Evolutionary conservation across 2,329 filamentous ascomycete genomes (phyloP).

Genomic region (Colletotrichum paranaense): DNA sequence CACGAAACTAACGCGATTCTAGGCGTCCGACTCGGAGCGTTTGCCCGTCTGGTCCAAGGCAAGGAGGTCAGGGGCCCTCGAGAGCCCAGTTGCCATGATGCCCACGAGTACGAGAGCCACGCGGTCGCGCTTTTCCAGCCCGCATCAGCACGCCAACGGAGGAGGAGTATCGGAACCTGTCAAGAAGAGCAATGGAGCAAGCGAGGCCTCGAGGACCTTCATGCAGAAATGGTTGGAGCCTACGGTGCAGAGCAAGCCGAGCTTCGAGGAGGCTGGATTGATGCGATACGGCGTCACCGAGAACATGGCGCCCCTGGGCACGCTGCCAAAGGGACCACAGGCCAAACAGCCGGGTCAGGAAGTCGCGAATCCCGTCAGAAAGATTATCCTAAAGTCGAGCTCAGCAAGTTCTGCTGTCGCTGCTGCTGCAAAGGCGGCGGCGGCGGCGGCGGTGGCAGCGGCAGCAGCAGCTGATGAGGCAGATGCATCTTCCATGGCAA

Average conservation of each 20-base stretch:
- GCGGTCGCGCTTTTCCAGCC: slow-evolving; percentile 69
- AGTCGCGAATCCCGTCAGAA: slow-evolving; percentile 47
- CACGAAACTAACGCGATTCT: slow-evolving; percentile 31
- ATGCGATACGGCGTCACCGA: slow-evolving; percentile 81
- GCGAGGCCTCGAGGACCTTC: slow-evolving; percentile 56
- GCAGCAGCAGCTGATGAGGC: slow-evolving; percentile 7
- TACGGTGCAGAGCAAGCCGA: slow-evolving; percentile 70
- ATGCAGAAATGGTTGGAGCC: slow-evolving; percentile 71
- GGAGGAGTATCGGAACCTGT: slow-evolving; percentile 28
- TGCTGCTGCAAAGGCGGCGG: background rate
- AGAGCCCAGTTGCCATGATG: slow-evolving; percentile 45
- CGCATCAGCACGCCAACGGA: slow-evolving; percentile 50
- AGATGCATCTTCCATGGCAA: slow-evolving; percentile 13
- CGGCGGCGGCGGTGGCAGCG: slow-evolving; percentile 21
- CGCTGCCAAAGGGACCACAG: slow-evolving; percentile 71
- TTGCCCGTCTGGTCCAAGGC: slow-evolving; percentile 29
- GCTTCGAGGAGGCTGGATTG: slow-evolving; percentile 83
- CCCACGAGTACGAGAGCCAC: slow-evolving; percentile 60
- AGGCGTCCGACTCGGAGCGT: slow-evolving; percentile 30
- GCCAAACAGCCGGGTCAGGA: slow-evolving; percentile 50
- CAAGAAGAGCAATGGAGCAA: slow-evolving; percentile 42
- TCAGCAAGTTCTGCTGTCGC: slow-evolving; percentile 37
- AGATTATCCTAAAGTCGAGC: slow-evolving; percentile 57
- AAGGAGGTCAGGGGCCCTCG: slow-evolving; percentile 36
- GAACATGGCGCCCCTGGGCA: slow-evolving; percentile 85